Conservation (phyloP, 2,329 filamentous ascomycete genomes). For the Trichoderma sp. region DNA sequence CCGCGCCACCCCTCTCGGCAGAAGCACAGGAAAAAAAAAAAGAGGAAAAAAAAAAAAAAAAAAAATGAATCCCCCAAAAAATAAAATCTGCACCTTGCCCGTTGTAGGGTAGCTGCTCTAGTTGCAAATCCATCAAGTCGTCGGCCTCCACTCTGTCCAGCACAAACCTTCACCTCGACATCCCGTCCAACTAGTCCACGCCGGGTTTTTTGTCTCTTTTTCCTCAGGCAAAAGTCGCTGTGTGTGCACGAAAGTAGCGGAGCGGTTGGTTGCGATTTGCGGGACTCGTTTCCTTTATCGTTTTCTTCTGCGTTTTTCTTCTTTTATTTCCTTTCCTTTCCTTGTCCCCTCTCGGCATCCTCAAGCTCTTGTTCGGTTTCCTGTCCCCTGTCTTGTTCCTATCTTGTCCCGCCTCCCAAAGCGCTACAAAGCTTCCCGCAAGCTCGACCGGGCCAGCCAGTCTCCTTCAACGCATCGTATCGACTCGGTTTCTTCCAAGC, state of each 20-base stretch:
- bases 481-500: background rate
- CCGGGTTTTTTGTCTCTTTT: constrained; percentile 15
- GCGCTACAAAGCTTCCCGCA: constrained; percentile 13
- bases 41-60: too few relatives aligned
- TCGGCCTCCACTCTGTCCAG: constrained; percentile 14
- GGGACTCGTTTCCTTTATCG: constrained; percentile 26
- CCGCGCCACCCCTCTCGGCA: background rate
- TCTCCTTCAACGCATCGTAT: background rate
- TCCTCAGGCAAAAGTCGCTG: constrained; percentile 19
- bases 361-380: constrained; percentile 6
- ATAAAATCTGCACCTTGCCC: constrained; percentile 13
- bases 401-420: constrained; percentile 13
- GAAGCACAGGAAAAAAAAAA: background rate
- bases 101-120: constrained; percentile 14
- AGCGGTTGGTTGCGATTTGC: constrained; percentile 27
- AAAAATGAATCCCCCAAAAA: too few relatives aligned
- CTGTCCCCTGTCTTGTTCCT: constrained; percentile 16
- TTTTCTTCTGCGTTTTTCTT: constrained; percentile 24
- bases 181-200: background rate
- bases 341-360: constrained; percentile 17
- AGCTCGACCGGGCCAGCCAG: background rate
- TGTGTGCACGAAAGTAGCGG: constrained; percentile 18
- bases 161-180: constrained; percentile 20
- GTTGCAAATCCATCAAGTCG: background rate
- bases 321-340: constrained; percentile 22